Evolutionary conservation across 768 basidiomycete species (phyloP), one percentile per base, ranked within the genome.

Genomic region (Lepiota subincarnata): DNA sequence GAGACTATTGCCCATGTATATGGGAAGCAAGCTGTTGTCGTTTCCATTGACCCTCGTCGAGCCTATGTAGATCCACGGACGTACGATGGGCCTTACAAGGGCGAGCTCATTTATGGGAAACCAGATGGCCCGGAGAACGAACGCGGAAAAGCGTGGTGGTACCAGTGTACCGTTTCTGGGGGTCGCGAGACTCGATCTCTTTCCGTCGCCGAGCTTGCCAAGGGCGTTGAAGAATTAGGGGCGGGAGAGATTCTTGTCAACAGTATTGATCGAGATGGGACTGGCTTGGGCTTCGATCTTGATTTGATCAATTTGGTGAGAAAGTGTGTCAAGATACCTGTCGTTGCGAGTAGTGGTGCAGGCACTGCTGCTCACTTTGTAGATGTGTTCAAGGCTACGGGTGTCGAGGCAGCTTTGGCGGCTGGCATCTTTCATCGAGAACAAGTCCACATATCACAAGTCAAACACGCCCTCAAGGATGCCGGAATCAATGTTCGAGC

Each of bases 381-480:
- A n/a, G 80, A 91, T 45, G 88, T 94, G 14, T 99, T 99, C 68
- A 64, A 73, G 53, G 69, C 79, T 60, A 94, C 93, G 2, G 78
- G 73, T 2, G 93, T 86, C 1, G 94, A 96, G 68, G 92, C 97
- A 41, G 97, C 89, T 1, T 70, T 99, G 53, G 97, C 97, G 8
- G 97, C 97, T 10, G 97, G 97, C 1, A 97, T 98, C 59, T 99
- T 99, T 70, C 97, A 99, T 68, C 74, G 97, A 28, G 80, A 77
- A 42, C 89, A 98, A 67, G 96, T 99, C 3, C 75, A 70, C 38
- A 95, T 99, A 56, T 70, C 71, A 42, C 84, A 89, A 45, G 89
- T 98, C 52, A 99, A 98, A 71, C 68, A 70, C 39, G 69, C 74
- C 1, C 62, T 91, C 57, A 62, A 62, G 34, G 61, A 57, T 4